Conservation (phyloP, 768 basidiomycete species). For the Hydnomerulius pinastri region DNA sequence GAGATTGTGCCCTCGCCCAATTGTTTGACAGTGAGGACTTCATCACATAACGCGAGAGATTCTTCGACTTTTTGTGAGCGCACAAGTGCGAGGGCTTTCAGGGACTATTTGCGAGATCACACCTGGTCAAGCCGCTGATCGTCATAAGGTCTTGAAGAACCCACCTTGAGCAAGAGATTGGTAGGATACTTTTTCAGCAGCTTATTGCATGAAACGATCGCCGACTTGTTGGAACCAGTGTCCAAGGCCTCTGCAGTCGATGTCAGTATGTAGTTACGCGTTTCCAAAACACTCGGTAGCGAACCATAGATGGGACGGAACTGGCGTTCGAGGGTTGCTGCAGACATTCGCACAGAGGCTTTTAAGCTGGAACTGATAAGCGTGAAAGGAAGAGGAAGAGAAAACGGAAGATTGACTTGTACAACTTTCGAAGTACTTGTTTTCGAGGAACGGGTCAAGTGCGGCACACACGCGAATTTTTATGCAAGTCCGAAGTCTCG, state of each 20-base stretch:
- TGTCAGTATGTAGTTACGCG: constrained; percentile 4
- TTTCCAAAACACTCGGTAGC: constrained; percentile 16
- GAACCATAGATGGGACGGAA: constrained; percentile 84
- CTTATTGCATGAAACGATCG: constrained; percentile 84
- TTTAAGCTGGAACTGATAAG: constrained; percentile 1
- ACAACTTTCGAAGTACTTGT: constrained; percentile 4
- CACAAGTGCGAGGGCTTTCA: constrained; percentile 83
- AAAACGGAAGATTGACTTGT: neutral
- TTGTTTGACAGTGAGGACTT: constrained; percentile 72
- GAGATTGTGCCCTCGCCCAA: constrained; percentile 73
- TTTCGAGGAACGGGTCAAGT: neutral
- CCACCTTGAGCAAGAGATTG: constrained; percentile 70
- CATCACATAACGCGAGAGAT: constrained; percentile 74
- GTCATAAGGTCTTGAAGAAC: neutral
- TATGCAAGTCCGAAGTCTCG: constrained; percentile 13
- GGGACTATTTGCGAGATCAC: constrained; percentile 48
- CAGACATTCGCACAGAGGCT: constrained; percentile 43
- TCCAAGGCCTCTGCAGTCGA: constrained; percentile 72
- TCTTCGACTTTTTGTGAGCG: constrained; percentile 87
- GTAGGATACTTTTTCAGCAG: constrained; percentile 83
- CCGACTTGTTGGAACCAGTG: constrained; percentile 84
- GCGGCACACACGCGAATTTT: constrained; percentile 25
- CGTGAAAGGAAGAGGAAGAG: constrained; percentile 5
- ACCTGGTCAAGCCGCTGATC: constrained; percentile 4
- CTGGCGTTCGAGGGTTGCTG: constrained; percentile 72